A percentile compares a stretch with the other conserved stretches of the same genome.
Evolutionary conservation across 2,329 filamentous ascomycete species (phyloP).

Genomic region (Allantophomopsis cytisporea): DNA sequence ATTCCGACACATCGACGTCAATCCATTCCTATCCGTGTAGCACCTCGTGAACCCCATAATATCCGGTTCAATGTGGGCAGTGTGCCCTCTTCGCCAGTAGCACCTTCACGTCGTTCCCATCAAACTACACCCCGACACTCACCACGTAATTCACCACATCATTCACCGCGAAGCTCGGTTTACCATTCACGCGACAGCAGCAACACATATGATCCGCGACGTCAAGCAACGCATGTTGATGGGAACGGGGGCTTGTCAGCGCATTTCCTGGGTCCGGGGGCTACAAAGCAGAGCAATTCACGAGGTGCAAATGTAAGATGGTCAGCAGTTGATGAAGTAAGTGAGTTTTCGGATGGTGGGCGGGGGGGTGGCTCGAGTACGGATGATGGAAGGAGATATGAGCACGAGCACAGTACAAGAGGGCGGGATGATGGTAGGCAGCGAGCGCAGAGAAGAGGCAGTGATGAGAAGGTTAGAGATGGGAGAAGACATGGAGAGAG

Average conservation of each 20-base stretch:
- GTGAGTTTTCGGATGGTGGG: conserved; percentile 4
- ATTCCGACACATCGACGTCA: not conserved
- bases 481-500: conserved; percentile 2
- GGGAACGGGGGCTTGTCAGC: conserved; percentile 12
- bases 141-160: too few species aligned
- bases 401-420: conserved; percentile 1
- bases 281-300: conserved; percentile 6
- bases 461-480: too few species aligned
- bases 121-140: too few species aligned
- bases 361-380: not conserved
- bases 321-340: conserved; percentile 9
- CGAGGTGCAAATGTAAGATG: conserved; percentile 6
- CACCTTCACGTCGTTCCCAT: too few species aligned
- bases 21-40: not conserved
- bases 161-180: too few species aligned
- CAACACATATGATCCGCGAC: too few species aligned
- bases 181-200: too few species aligned
- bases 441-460: conserved; percentile 4
- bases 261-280: conserved; percentile 17
- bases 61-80: not conserved
- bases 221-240: too few species aligned
- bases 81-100: too few species aligned
- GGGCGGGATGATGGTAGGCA: conserved; percentile 4
- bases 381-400: conserved; percentile 5
- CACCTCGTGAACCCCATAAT: not conserved